Evolutionary conservation across 2,329 filamentous ascomycete genomes (phyloP).

Genomic region (Aotearoamyces nothofagi): DNA sequence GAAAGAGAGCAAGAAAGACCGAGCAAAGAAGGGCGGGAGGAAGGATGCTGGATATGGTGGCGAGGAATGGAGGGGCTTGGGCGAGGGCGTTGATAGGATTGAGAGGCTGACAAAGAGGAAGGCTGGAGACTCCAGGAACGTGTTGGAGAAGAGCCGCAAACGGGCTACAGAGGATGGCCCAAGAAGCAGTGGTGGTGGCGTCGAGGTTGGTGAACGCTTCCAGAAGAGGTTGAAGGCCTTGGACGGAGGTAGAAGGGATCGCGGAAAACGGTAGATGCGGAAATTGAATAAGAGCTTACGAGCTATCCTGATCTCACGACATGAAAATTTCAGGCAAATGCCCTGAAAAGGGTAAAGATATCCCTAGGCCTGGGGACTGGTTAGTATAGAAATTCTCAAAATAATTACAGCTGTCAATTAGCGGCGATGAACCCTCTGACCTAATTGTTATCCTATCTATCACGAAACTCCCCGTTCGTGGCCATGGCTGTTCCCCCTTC

Average conservation of each 20-base stretch:
- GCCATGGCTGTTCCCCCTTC: too few species aligned
- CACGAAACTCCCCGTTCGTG: too few species aligned
- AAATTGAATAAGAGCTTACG: too few species aligned
- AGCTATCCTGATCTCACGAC: too few species aligned
- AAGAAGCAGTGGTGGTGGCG: constrained; percentile 44
- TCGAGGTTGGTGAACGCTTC: constrained; percentile 59
- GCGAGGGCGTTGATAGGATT: constrained; percentile 76
- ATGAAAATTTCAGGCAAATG: too few species aligned
- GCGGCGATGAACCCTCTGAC: too few species aligned
- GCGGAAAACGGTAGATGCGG: constrained; percentile 14
- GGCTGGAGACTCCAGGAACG: constrained; percentile 32
- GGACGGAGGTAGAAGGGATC: constrained; percentile 24
- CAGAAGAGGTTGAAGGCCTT: constrained; percentile 49
- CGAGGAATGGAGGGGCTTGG: constrained; percentile 82
- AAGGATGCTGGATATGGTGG: constrained; percentile 58
- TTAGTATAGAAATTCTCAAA: too few species aligned
- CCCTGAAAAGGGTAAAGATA: too few species aligned
- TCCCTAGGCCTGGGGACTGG: too few species aligned
- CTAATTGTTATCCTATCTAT: too few species aligned
- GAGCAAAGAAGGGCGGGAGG: constrained; percentile 41
- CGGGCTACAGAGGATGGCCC: constrained; percentile 60
- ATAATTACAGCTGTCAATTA: too few species aligned
- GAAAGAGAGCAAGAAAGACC: constrained; percentile 77
- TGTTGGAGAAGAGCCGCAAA: constrained; percentile 76
- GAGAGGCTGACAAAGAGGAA: constrained; percentile 65